Evolutionary conservation across 495 filamentous ascomycete species (phyloP), one percentile per base, ranked within the genome.

Genomic region (Lasiosphaeria miniovina): DNA sequence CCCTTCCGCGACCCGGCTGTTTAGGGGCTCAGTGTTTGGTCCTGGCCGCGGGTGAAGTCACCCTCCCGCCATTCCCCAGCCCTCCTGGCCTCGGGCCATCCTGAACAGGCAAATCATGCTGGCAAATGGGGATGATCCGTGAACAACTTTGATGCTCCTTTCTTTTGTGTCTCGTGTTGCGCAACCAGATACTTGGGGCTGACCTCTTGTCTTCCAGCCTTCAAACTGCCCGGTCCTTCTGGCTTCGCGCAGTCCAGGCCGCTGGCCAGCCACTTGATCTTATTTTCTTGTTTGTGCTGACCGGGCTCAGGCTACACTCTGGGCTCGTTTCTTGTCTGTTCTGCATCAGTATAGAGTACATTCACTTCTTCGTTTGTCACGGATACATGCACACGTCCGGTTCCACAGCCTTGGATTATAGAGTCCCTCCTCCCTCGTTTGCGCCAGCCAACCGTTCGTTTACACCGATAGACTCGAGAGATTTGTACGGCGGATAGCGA

Each of bases 391-490:
- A 67, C 60, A 58, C 56, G 56, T 56, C 61, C 66, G 65, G 70
- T 76, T 73, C 62, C 69, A 75, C 74, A 52, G 68, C 74, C 48
- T 66, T 66, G 59, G 53, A 54, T 65, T 66, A 48, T 55, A 69
- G 49, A 61, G 62, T 61, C 61, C 33, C 51, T 48, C 61, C 61
- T 43, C 59, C 57, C 59, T 61, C 52, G 59, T 69, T 68, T 70
- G 60, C 65, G 65, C 64, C 52, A 67, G 62, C 61, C 35, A 55
- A 35, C 54, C 40, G 55, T 62, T 66, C 60, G 56, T 64, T 68
- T 57, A 65, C 60, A 15, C 60, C 51, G 62, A 63, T 55, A 58
- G 24, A 62, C 38, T 57, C 55, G 58, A 64, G 35, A 60, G 24
- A 24, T 24, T 57, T 58, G 58, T 58, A 33, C 57, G 50, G 62